Percentiles rank a stretch among this genome's conserved stretches.
These are phyloP conservation scores for Fusarium staphyleae DNA, from an alignment of 2,329 filamentous ascomycete genomes.

Conservation along the genomic window DNA sequence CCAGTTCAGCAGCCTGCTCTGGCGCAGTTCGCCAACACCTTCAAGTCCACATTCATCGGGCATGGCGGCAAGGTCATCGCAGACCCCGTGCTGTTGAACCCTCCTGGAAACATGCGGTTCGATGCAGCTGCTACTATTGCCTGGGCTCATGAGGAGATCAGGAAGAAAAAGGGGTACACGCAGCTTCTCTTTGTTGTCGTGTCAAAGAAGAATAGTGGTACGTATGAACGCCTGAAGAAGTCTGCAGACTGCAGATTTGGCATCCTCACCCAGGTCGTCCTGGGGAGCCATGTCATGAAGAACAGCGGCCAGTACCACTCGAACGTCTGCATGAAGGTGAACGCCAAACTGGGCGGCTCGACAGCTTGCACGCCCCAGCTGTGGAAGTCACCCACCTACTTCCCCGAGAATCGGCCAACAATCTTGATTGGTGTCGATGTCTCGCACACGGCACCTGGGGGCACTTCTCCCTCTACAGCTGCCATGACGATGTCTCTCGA, in stretches of 20 bases:
- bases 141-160: slow-evolving; percentile 56
- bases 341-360: slow-evolving; percentile 88
- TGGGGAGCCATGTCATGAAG: slow-evolving; percentile 71
- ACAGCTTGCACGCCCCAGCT: slow-evolving; percentile 61
- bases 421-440: slow-evolving; percentile 93
- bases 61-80: slow-evolving; percentile 57
- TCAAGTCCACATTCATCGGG: slow-evolving; percentile 54
- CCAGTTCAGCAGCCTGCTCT: slow-evolving; percentile 52
- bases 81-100: slow-evolving; percentile 47
- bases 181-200: slow-evolving; percentile 85
- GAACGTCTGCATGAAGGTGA: slow-evolving; percentile 96
- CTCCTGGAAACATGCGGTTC: slow-evolving; percentile 45
- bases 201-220: slow-evolving; percentile 70
- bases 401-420: slow-evolving; percentile 60
- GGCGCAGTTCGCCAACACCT: slow-evolving; percentile 49
- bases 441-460: slow-evolving; percentile 79
- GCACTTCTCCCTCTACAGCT: slow-evolving; percentile 75
- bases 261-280: slow-evolving; percentile 84
- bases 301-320: slow-evolving; percentile 84
- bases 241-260: slow-evolving; percentile 84
- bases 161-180: slow-evolving; percentile 62
- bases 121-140: slow-evolving; percentile 60
- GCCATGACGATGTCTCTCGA: slow-evolving; percentile 87
- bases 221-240: slow-evolving; percentile 89
- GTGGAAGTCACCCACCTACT: slow-evolving; percentile 47